phyloP scores from a whole-genome alignment of 2,329 filamentous ascomycete genomes.

The Chalaropsis thielavioides region DNA sequence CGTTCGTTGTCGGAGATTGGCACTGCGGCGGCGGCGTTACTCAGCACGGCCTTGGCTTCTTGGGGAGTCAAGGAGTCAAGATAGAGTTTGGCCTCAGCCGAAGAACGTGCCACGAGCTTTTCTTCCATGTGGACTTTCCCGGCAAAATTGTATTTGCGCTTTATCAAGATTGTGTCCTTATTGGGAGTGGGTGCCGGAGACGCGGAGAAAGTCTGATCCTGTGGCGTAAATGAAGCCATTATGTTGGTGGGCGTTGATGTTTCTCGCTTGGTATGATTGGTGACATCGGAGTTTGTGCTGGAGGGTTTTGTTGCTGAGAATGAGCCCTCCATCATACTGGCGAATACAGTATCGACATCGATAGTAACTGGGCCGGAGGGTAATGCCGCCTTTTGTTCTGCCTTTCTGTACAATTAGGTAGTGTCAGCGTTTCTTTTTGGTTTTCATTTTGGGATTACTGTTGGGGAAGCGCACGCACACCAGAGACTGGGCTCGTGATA shows the following conservation, averaged over 20 bases:
- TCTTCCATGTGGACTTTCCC: conserved; percentile 58
- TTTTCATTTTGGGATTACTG: not conserved
- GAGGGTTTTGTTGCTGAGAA: conserved; percentile 14
- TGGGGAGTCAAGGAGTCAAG: conserved; percentile 28
- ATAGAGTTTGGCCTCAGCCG: conserved; percentile 51
- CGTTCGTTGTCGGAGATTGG: conserved; percentile 18
- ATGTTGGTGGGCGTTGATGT: not conserved
- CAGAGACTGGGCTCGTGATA: not conserved
- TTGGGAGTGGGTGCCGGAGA: conserved; percentile 18
- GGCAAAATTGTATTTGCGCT: conserved; percentile 60
- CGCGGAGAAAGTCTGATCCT: not conserved
- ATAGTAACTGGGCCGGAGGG: conserved; percentile 48
- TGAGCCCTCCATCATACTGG: conserved; percentile 42
- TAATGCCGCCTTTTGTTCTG: conserved; percentile 39
- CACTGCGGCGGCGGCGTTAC: not conserved
- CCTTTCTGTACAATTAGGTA: conserved; percentile 31
- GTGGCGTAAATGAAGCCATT: not conserved
- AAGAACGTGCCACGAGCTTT: conserved; percentile 50
- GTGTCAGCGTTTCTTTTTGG: not conserved
- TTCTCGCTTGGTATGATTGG: not conserved
- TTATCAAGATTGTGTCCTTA: conserved; percentile 44
- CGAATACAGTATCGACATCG: conserved; percentile 58
- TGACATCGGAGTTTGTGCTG: not conserved
- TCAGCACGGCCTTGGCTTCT: conserved; percentile 18
- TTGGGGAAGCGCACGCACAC: not conserved